These are phyloP conservation scores for Isabelozyma gotoi DNA, from an alignment of 805 yeast species.

Conservation along the genomic window DNA sequence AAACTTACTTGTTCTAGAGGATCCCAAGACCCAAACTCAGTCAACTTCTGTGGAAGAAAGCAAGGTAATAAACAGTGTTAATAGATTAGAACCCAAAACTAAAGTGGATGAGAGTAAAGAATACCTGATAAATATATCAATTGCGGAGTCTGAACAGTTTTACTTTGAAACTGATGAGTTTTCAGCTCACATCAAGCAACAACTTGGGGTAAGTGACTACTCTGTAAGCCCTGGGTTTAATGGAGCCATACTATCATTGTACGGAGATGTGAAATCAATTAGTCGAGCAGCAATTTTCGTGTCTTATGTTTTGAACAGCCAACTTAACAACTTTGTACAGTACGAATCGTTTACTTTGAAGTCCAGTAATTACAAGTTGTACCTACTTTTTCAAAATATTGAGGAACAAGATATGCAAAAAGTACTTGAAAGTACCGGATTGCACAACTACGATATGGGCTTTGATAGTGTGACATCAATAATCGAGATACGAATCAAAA, in stretches of 20 bases:
- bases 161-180: constrained; percentile 21
- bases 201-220: not conserved
- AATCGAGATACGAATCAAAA: constrained; percentile 9
- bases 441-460: not conserved
- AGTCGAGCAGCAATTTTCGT: constrained; percentile 24
- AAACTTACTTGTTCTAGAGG: not conserved
- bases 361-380: constrained; percentile 17
- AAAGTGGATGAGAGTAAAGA: not conserved
- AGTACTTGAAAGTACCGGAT: not conserved
- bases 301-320: constrained; percentile 22
- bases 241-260: constrained; percentile 16
- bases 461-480: not conserved
- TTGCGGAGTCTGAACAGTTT: constrained; percentile 24
- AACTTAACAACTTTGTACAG: constrained; percentile 23
- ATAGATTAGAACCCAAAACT: not conserved
- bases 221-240: constrained; percentile 10
- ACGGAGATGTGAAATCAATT: constrained; percentile 22
- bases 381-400: not conserved
- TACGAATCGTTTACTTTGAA: constrained; percentile 29
- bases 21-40: not conserved
- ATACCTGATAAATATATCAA: constrained; percentile 8
- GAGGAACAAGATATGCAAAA: not conserved
- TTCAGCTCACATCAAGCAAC: not conserved
- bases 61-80: not conserved
- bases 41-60: not conserved